Evolutionary conservation across 2,329 filamentous ascomycete genomes (phyloP).

Genomic region (Diplodia sapinea): DNA sequence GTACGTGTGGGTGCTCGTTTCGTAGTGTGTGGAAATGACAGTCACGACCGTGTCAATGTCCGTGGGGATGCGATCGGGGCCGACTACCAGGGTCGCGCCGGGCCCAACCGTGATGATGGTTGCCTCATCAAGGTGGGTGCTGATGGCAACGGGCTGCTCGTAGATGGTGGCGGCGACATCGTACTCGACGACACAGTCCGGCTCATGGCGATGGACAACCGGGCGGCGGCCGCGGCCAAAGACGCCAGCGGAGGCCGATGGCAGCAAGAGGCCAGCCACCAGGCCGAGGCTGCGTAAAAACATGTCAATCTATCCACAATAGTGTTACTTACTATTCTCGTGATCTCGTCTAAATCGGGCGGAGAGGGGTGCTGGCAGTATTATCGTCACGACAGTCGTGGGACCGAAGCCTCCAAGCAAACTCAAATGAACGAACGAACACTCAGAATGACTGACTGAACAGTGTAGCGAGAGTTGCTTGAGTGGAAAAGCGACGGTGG

Average conservation of each 20-base stretch:
- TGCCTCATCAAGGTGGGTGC: neutral
- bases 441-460: slow-evolving; percentile 7
- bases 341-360: slow-evolving; percentile 2
- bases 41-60: slow-evolving; percentile 15
- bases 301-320: slow-evolving; percentile 24
- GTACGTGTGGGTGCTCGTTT: neutral
- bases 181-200: slow-evolving; percentile 25
- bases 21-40: neutral
- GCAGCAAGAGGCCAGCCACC: slow-evolving; percentile 23
- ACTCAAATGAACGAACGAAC: slow-evolving; percentile 3
- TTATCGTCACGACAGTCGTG: neutral
- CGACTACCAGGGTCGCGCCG: neutral
- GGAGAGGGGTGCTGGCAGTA: neutral
- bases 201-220: neutral
- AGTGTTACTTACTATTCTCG: neutral
- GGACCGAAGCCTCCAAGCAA: neutral
- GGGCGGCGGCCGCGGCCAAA: slow-evolving; percentile 9
- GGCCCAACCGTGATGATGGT: slow-evolving; percentile 6
- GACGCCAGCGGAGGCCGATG: slow-evolving; percentile 7
- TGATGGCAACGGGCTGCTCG: slow-evolving; percentile 13
- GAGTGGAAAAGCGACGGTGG: neutral
- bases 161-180: slow-evolving; percentile 5
- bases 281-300: slow-evolving; percentile 24
- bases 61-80: neutral
- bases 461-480: slow-evolving; percentile 3